A percentile compares a stretch with the other conserved stretches of the same genome.
Evolutionary conservation across 2,329 filamentous ascomycete genomes (phyloP).

Genomic region (Penicillium sp.): DNA sequence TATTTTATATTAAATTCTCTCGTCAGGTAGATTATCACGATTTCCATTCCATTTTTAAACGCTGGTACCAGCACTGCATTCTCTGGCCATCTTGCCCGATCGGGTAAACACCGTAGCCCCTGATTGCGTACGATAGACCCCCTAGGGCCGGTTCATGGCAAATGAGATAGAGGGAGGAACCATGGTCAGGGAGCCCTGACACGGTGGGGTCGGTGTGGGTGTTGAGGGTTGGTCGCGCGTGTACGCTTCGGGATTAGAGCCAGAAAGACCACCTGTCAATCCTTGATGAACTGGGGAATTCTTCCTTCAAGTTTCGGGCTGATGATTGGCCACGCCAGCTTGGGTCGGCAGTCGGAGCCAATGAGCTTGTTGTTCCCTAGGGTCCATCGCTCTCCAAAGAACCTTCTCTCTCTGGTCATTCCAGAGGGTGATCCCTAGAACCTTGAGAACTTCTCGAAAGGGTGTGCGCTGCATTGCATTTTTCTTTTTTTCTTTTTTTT

Average conservation of each 20-base stretch:
- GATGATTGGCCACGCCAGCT: constrained; percentile 23
- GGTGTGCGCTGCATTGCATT: constrained; percentile 1
- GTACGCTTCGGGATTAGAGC: constrained; percentile 15
- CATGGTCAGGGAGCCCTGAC: constrained; percentile 29
- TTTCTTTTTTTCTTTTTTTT: too few species aligned
- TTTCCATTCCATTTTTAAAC: constrained; percentile 17
- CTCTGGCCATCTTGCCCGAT: constrained; percentile 4
- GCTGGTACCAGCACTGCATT: not conserved
- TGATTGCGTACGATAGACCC: constrained; percentile 28
- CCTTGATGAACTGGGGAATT: constrained; percentile 28
- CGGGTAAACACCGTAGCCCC: constrained; percentile 18
- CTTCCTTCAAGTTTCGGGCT: constrained; percentile 9
- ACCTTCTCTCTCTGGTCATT: constrained; percentile 23
- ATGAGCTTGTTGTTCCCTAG: constrained; percentile 18
- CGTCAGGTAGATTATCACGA: not conserved
- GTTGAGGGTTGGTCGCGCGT: constrained; percentile 9
- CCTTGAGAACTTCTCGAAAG: constrained; percentile 20
- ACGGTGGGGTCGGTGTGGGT: constrained; percentile 23
- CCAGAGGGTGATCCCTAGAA: constrained; percentile 19
- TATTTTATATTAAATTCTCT: not conserved
- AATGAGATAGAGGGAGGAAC: constrained; percentile 25
- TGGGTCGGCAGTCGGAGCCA: constrained; percentile 21
- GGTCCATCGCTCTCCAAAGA: constrained; percentile 16
- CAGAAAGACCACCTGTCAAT: constrained; percentile 23
- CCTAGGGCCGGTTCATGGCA: constrained; percentile 20